Evolutionary conservation across 1,284 basidiomycete genomes (phyloP).

Genomic region (Volvariella surrecta): DNA sequence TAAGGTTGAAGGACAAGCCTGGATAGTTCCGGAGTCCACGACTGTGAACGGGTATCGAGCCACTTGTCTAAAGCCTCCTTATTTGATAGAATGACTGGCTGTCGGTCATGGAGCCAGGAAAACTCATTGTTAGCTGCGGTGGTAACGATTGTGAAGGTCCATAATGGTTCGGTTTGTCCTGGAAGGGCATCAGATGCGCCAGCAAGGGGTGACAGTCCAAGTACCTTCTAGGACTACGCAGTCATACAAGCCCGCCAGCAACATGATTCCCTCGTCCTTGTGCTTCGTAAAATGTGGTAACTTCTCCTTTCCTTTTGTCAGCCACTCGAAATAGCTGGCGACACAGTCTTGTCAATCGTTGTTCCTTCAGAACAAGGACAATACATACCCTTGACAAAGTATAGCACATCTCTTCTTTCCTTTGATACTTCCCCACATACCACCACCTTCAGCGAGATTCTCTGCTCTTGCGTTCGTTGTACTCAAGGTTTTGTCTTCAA

Average conservation of each 20-base stretch:
- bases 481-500: constrained; percentile 58
- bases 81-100: constrained; percentile 79
- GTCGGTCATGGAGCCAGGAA: constrained; percentile 84
- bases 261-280: constrained; percentile 59
- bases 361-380: not conserved
- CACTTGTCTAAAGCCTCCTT: constrained; percentile 58
- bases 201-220: constrained; percentile 7
- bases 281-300: constrained; percentile 77
- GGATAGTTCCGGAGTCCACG: constrained; percentile 54
- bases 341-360: constrained; percentile 1
- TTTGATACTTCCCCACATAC: constrained; percentile 79
- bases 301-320: constrained; percentile 71
- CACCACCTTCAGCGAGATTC: constrained; percentile 63
- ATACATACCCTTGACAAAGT: constrained; percentile 65
- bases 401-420: constrained; percentile 76
- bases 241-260: constrained; percentile 88
- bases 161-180: constrained; percentile 41
- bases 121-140: constrained; percentile 64
- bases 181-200: not conserved
- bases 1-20: constrained; percentile 60
- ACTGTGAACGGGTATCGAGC: constrained; percentile 67
- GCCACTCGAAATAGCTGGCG: constrained; percentile 85
- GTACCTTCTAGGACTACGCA: constrained; percentile 56
- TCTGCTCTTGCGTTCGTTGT: constrained; percentile 91
- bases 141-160: constrained; percentile 88